These are phyloP conservation scores for Neopestalotiopsis sp. DNA, from an alignment of 2,329 filamentous ascomycete species.

Conservation along the genomic window DNA sequence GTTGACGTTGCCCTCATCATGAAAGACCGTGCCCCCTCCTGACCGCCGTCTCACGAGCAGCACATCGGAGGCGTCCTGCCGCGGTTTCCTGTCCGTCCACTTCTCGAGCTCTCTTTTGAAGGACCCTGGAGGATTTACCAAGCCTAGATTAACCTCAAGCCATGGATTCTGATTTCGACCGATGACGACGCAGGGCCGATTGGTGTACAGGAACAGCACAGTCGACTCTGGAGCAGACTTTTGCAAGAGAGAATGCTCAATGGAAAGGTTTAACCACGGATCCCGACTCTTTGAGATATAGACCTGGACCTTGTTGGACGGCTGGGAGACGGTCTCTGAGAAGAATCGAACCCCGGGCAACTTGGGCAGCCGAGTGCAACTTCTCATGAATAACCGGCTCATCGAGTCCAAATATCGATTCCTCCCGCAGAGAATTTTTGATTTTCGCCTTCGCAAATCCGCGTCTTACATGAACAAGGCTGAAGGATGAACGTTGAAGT, in stretches of 20 bases:
- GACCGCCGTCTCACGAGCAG: constrained; percentile 81
- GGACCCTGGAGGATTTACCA: constrained; percentile 47
- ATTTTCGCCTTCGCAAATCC: neutral
- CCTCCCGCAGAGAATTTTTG: neutral
- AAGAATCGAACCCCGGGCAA: constrained; percentile 25
- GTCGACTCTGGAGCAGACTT: constrained; percentile 74
- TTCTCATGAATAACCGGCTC: constrained; percentile 12
- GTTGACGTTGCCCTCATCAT: constrained; percentile 92
- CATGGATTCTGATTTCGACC: constrained; percentile 98
- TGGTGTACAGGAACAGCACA: constrained; percentile 86
- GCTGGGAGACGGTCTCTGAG: constrained; percentile 47
- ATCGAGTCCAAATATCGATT: constrained; percentile 15
- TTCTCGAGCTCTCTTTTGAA: constrained; percentile 15
- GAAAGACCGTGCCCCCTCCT: constrained; percentile 92
- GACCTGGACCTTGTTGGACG: constrained; percentile 64
- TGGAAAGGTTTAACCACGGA: constrained; percentile 89
- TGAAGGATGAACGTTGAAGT: constrained; percentile 3
- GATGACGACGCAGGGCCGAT: constrained; percentile 86
- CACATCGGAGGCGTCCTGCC: constrained; percentile 34
- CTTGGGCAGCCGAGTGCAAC: constrained; percentile 10
- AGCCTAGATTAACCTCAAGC: constrained; percentile 81
- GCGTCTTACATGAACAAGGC: constrained; percentile 6
- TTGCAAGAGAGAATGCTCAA: constrained; percentile 89
- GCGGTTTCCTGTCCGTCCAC: constrained; percentile 26
- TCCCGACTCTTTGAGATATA: constrained; percentile 74